phyloP scores from a whole-genome alignment of 176 grass and related monocot species.

The Avena eriantha region DNA sequence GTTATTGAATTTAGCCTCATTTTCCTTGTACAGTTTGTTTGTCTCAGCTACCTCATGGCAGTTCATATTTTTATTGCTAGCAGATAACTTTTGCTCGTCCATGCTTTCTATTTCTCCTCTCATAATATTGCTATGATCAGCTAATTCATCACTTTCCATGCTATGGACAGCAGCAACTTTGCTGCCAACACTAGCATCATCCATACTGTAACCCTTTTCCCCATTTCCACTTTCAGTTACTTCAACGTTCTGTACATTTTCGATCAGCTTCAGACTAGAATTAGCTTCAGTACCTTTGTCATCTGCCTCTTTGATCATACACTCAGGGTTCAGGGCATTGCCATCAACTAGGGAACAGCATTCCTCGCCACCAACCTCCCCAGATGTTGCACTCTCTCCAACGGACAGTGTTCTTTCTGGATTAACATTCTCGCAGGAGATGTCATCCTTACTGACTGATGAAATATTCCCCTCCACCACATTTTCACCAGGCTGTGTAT shows the following conservation, averaged over 20 bases:
- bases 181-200: neutral
- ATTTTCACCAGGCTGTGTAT: conserved; percentile 14
- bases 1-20: conserved; percentile 14
- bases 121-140: neutral
- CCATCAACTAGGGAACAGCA: neutral
- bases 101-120: conserved; percentile 12
- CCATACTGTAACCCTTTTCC: neutral
- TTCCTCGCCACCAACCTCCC: neutral
- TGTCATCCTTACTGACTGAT: neutral
- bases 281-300: neutral
- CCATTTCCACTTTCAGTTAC: neutral
- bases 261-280: neutral
- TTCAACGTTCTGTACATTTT: conserved; percentile 3
- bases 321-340: neutral
- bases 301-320: conserved; percentile 27
- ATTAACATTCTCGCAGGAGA: neutral
- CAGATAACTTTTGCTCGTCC: neutral
- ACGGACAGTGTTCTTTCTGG: neutral
- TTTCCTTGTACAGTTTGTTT: conserved; percentile 24
- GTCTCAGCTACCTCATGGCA: neutral
- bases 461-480: conserved; percentile 1
- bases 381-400: neutral
- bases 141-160: neutral
- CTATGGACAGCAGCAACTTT: conserved; percentile 16
- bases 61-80: conserved; percentile 26